Evolutionary conservation across 441 rosid species (phyloP).

Genomic region (Raphanus hybrid): DNA sequence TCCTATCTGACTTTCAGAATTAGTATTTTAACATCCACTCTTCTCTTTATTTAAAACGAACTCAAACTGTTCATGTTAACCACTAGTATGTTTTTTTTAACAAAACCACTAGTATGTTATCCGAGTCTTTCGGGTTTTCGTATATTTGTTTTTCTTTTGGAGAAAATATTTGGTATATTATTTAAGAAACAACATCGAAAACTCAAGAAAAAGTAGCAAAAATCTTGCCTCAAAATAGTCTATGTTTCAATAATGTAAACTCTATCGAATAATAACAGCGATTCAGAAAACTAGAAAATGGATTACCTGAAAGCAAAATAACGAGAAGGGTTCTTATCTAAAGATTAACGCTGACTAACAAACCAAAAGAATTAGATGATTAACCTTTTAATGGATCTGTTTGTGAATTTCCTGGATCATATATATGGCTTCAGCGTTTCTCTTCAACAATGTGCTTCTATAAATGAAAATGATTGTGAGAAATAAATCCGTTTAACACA

Average conservation of each 20-base stretch:
- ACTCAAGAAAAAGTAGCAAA: not conserved
- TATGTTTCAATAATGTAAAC: not conserved
- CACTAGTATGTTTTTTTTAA: not conserved
- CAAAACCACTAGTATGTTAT: not conserved
- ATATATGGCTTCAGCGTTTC: not conserved
- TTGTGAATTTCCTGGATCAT: not conserved
- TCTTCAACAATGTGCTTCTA: not conserved
- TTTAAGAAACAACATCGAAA: not conserved
- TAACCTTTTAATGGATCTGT: not conserved
- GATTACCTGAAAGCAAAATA: not conserved
- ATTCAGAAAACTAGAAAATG: not conserved
- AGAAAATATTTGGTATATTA: too few species aligned
- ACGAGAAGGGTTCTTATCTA: not conserved
- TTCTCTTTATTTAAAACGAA: too few species aligned
- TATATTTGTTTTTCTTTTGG: too few species aligned
- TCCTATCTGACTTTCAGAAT: too few species aligned
- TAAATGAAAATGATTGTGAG: not conserved
- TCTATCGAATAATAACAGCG: not conserved
- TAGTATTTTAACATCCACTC: too few species aligned
- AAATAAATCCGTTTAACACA: not conserved
- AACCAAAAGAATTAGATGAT: not conserved
- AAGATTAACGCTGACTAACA: not conserved
- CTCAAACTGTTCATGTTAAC: not conserved
- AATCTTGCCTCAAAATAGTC: not conserved
- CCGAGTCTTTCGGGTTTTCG: not conserved